Percentiles rank a stretch among this genome's conserved stretches.
phyloP scores from a whole-genome alignment of 176 grass and related monocot genomes.

The Eleusine indica region DNA sequence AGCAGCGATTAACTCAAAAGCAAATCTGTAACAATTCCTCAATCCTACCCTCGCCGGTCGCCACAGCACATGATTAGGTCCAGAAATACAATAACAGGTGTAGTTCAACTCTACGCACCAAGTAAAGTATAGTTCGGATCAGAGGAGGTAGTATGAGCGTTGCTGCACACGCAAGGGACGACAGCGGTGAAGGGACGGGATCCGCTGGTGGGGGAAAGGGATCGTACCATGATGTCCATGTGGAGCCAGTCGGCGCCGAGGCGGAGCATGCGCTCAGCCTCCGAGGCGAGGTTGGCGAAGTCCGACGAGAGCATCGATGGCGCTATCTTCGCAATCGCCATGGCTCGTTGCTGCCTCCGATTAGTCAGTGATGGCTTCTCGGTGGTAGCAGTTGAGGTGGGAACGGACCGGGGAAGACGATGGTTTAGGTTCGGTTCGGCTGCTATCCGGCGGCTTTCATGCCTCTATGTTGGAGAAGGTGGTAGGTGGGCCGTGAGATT shows the following conservation, averaged over 20 bases:
- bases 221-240: slow-evolving; percentile 98
- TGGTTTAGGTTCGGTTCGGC: neutral
- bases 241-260: slow-evolving; percentile 99
- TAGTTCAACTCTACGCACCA: neutral
- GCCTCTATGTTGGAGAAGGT: neutral
- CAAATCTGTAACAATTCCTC: neutral
- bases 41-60: neutral
- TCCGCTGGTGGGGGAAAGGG: neutral
- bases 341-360: slow-evolving; percentile 15
- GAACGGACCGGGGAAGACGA: neutral
- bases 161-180: neutral
- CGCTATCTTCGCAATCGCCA: slow-evolving; percentile 62
- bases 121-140: neutral
- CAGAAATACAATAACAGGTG: neutral
- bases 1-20: neutral
- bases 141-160: neutral
- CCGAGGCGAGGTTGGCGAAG: slow-evolving; percentile 73
- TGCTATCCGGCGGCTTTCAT: slow-evolving; percentile 19
- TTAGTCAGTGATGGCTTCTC: neutral
- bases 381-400: neutral
- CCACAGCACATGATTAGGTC: neutral
- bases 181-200: neutral
- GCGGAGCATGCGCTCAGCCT: slow-evolving; percentile 78
- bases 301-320: slow-evolving; percentile 96
- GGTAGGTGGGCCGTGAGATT: neutral